Percentiles rank a stretch among this genome's conserved stretches.
These are phyloP conservation scores for Carnegiea gigantea DNA, from an alignment of 179 eudicot species.

Conservation along the genomic window DNA sequence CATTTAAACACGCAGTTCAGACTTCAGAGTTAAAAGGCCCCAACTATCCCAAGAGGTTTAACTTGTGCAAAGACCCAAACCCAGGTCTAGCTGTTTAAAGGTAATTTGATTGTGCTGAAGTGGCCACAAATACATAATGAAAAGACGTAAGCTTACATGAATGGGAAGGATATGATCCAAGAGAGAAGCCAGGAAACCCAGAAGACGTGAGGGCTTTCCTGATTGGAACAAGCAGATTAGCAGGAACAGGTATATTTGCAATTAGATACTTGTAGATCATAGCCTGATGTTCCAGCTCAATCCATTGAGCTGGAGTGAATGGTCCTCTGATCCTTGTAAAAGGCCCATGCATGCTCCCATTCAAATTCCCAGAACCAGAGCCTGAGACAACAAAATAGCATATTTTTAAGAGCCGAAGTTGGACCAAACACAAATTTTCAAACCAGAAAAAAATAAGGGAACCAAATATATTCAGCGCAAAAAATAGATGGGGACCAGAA, in stretches of 20 bases:
- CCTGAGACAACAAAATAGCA: slow-evolving; percentile 39
- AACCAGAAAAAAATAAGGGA: background rate
- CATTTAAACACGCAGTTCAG: too few species aligned
- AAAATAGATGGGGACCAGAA: slow-evolving; percentile 20
- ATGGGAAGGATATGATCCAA: slow-evolving; percentile 57
- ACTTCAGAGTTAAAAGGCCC: too few species aligned
- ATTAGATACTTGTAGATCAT: slow-evolving; percentile 85
- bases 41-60: too few species aligned
- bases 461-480: background rate
- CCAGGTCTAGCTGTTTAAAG: too few species aligned
- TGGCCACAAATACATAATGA: background rate
- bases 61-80: too few species aligned
- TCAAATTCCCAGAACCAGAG: slow-evolving; percentile 47
- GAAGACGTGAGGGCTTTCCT: slow-evolving; percentile 70
- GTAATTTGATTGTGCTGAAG: too few species aligned
- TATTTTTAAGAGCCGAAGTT: slow-evolving; percentile 8
- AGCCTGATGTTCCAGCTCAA: slow-evolving; percentile 94
- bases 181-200: slow-evolving; percentile 54
- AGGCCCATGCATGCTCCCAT: slow-evolving; percentile 45
- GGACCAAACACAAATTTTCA: background rate
- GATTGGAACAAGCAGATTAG: slow-evolving; percentile 78
- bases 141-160: slow-evolving; percentile 53
- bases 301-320: slow-evolving; percentile 92
- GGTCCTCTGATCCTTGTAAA: slow-evolving; percentile 66
- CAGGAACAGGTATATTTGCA: slow-evolving; percentile 79